These are phyloP conservation scores for Porpolomopsis calyptriformis DNA, from an alignment of 768 basidiomycete genomes.

Conservation along the genomic window DNA sequence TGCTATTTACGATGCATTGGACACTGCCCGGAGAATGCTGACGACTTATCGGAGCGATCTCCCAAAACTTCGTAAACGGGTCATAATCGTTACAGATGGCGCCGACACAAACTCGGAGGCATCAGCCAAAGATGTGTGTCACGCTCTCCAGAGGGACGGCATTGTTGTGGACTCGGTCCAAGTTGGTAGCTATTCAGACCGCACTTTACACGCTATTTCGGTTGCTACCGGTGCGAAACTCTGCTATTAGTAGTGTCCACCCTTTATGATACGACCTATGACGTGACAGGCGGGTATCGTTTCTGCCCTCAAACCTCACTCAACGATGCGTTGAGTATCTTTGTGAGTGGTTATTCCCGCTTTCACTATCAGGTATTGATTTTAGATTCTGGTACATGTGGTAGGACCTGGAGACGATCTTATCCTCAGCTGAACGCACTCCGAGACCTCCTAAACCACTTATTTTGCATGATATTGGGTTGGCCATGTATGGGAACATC, in stretches of 20 bases:
- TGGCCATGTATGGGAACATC: slow-evolving; percentile 8
- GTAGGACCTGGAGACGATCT: slow-evolving; percentile 22
- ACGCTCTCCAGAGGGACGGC: slow-evolving; percentile 11
- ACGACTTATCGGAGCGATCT: slow-evolving; percentile 15
- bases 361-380: neutral
- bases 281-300: slow-evolving; percentile 19
- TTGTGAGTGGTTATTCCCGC: slow-evolving; percentile 10
- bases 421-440: slow-evolving; percentile 18
- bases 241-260: neutral
- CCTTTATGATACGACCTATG: neutral
- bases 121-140: slow-evolving; percentile 14
- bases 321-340: slow-evolving; percentile 21
- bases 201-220: slow-evolving; percentile 17
- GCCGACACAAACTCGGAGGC: slow-evolving; percentile 17
- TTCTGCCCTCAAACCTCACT: slow-evolving; percentile 19
- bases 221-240: slow-evolving; percentile 17
- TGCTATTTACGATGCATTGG: slow-evolving; percentile 20
- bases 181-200: slow-evolving; percentile 14
- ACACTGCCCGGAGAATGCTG: slow-evolving; percentile 15
- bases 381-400: neutral
- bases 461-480: neutral
- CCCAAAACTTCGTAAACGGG: slow-evolving; percentile 15
- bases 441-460: slow-evolving; percentile 6
- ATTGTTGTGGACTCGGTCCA: slow-evolving; percentile 22
- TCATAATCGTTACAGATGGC: slow-evolving; percentile 22